Conservation (phyloP, 345 rosid genomes). For the Physaria fendleri region DNA sequence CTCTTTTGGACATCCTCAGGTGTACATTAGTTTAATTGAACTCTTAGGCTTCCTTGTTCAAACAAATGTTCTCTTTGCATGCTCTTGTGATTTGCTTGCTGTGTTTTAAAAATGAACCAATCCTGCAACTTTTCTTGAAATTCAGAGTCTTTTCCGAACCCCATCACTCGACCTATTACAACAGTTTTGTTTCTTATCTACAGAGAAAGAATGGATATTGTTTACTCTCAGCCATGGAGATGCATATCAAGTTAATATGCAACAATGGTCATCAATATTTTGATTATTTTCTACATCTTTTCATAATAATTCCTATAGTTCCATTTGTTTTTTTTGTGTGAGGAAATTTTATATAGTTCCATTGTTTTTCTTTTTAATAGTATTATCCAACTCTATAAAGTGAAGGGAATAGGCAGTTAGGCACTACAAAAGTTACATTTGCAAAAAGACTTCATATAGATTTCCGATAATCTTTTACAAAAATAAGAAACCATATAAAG, state of each 20-base stretch:
- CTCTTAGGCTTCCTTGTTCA: conserved; percentile 15
- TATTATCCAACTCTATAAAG: neutral
- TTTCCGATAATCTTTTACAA: neutral
- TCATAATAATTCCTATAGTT: too few relatives aligned
- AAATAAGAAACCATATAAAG: neutral
- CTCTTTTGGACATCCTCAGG: conserved; percentile 17
- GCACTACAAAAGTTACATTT: neutral
- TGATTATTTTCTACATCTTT: too few relatives aligned
- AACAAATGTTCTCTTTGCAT: conserved; percentile 4
- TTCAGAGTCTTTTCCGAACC: conserved; percentile 43
- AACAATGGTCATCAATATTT: too few relatives aligned
- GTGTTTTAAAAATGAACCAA: neutral
- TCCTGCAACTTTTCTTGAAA: conserved; percentile 35
- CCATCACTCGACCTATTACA: neutral
- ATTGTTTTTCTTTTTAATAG: neutral
- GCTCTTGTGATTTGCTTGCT: neutral
- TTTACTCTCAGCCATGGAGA: neutral
- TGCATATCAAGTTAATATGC: neutral
- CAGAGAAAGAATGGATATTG: conserved; percentile 26
- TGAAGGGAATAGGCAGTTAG: neutral
- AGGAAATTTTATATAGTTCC: neutral
- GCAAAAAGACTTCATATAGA: neutral
- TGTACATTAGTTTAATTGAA: conserved; percentile 26
- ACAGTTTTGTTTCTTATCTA: conserved; percentile 31
- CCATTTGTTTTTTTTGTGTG: too few relatives aligned